Evolutionary conservation across 2,329 filamentous ascomycete genomes (phyloP).

Genomic region (Sordariomycetes sp.): DNA sequence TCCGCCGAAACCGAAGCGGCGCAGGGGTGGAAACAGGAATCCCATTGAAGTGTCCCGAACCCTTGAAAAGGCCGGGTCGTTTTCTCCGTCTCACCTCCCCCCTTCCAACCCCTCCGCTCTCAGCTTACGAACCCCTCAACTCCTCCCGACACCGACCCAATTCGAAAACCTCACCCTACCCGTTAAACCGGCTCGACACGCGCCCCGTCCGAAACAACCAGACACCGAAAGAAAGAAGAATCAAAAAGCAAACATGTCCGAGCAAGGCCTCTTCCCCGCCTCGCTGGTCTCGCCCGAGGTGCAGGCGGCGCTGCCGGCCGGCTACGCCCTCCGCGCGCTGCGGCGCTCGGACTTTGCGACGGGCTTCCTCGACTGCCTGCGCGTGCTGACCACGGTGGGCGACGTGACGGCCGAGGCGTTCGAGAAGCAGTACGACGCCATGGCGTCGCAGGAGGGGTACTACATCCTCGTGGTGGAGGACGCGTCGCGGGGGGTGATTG

Average conservation of each 20-base stretch:
- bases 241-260: constrained; percentile 6
- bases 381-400: constrained; percentile 86
- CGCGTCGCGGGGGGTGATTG: constrained; percentile 49
- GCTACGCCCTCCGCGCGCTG: constrained; percentile 75
- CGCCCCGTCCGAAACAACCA: not conserved
- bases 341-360: constrained; percentile 65
- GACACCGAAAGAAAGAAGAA: not conserved
- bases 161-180: not conserved
- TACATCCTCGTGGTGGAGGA: constrained; percentile 83
- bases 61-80: no score
- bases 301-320: constrained; percentile 59
- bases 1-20: no score
- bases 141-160: not conserved
- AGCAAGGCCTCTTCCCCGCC: constrained; percentile 63
- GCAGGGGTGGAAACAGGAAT: no score
- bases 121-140: no score
- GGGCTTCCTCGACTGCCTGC: constrained; percentile 84
- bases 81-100: no score
- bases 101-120: no score
- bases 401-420: constrained; percentile 70
- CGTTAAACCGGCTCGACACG: no score
- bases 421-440: constrained; percentile 72
- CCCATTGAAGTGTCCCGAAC: no score
- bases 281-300: constrained; percentile 71
- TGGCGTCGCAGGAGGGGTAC: constrained; percentile 65